Percentiles rank a stretch among this genome's conserved stretches.
These are phyloP conservation scores for Talaromyces sp. DNA, from an alignment of 2,329 filamentous ascomycete genomes.

Conservation along the genomic window DNA sequence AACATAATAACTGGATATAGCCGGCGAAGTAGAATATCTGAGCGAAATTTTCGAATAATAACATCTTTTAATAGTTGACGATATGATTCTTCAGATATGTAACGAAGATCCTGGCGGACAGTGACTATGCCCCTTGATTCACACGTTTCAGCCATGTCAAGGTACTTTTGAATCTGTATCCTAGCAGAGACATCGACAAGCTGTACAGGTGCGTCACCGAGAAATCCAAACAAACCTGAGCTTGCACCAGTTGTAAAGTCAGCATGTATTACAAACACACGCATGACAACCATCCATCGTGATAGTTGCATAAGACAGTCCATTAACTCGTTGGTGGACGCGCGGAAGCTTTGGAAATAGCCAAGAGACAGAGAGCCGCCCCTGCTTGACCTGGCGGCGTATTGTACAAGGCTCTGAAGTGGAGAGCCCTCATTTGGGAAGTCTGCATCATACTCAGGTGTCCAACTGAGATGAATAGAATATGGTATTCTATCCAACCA, in stretches of 20 bases:
- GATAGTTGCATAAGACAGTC: background rate
- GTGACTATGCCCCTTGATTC: slow-evolving; percentile 4
- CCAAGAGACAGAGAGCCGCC: background rate
- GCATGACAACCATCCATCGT: slow-evolving; percentile 6
- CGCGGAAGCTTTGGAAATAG: background rate
- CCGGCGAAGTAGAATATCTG: background rate
- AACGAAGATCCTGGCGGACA: background rate
- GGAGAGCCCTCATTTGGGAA: background rate
- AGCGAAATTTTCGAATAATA: background rate
- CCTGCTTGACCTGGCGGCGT: background rate
- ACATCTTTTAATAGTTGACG: background rate
- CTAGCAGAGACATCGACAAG: slow-evolving; percentile 4
- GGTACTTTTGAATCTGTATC: background rate
- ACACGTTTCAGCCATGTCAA: background rate
- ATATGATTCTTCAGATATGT: background rate
- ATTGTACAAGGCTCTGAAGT: slow-evolving; percentile 4
- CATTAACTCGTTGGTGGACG: background rate
- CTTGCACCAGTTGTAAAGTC: slow-evolving; percentile 1
- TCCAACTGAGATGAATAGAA: slow-evolving; percentile 4
- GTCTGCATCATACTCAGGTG: background rate
- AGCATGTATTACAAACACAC: slow-evolving; percentile 8
- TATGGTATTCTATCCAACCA: slow-evolving; percentile 9
- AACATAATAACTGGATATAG: slow-evolving; percentile 9
- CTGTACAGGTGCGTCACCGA: slow-evolving; percentile 7
- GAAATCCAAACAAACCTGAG: slow-evolving; percentile 5